These are phyloP conservation scores for Pseudogymnoascus destructans DNA, from an alignment of 2,329 filamentous ascomycete genomes.

Conservation along the genomic window DNA sequence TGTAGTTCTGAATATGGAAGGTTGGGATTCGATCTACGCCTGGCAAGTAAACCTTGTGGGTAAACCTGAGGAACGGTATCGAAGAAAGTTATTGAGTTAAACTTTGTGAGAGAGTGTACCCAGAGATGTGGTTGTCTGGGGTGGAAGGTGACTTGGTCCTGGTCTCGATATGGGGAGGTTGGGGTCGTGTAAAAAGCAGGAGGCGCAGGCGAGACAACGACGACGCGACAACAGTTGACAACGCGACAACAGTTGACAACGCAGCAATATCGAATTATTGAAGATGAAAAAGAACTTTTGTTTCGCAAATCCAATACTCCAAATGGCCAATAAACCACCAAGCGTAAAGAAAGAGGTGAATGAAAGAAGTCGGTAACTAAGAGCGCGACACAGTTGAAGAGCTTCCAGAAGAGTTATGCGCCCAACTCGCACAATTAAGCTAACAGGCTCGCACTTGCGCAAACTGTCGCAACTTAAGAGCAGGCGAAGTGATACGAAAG, in stretches of 20 bases:
- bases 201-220: constrained; percentile 9
- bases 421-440: neutral
- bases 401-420: neutral
- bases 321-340: constrained; percentile 7
- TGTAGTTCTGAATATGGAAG: neutral
- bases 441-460: constrained; percentile 1
- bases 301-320: constrained; percentile 2
- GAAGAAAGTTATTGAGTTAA: neutral
- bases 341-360: neutral
- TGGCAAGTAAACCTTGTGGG: constrained; percentile 1
- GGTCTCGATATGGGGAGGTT: constrained; percentile 7
- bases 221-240: constrained; percentile 1
- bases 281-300: neutral
- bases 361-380: neutral
- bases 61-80: constrained; percentile 3
- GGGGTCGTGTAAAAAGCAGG: constrained; percentile 9
- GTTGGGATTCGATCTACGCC: neutral
- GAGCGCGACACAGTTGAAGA: neutral
- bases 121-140: constrained; percentile 8
- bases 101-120: constrained; percentile 5
- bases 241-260: neutral
- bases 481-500: neutral
- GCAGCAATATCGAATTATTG: constrained; percentile 3
- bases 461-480: constrained; percentile 4
- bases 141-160: neutral